Percentiles rank a stretch among this genome's conserved stretches.
Evolutionary conservation across 441 rosid genomes (phyloP).

Genomic region (Populus hybrid): DNA sequence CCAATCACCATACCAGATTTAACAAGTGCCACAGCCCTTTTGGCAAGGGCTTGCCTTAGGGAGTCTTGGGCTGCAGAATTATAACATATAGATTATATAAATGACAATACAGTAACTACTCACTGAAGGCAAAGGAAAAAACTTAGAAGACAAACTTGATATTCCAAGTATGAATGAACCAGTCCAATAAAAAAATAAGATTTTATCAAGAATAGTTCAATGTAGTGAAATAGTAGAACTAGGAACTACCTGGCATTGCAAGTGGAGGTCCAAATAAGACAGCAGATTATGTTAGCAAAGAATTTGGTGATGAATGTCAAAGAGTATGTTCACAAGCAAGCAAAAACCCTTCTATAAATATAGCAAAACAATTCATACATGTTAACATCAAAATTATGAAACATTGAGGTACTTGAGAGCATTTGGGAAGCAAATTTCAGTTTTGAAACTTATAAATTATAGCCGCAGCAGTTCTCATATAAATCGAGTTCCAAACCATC

Average conservation of each 20-base stretch:
- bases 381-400: background rate
- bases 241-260: background rate
- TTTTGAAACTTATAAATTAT: too few species aligned
- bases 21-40: background rate
- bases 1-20: conserved; percentile 12
- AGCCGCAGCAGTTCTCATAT: background rate
- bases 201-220: background rate
- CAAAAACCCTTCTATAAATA: background rate
- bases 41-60: conserved; percentile 8
- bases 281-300: background rate
- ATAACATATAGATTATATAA: background rate
- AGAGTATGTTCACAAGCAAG: background rate
- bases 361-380: background rate
- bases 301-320: background rate
- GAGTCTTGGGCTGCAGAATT: conserved; percentile 4
- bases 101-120: background rate
- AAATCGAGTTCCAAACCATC: background rate
- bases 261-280: background rate
- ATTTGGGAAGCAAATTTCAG: background rate
- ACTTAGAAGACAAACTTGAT: background rate
- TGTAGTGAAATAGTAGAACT: background rate
- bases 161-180: background rate
- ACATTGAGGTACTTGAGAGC: background rate
- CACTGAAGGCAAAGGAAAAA: background rate
- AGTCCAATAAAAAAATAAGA: background rate